Evolutionary conservation across 441 rosid species (phyloP), one percentile per base, ranked within the genome.

Genomic region (Croton laevigatus): DNA sequence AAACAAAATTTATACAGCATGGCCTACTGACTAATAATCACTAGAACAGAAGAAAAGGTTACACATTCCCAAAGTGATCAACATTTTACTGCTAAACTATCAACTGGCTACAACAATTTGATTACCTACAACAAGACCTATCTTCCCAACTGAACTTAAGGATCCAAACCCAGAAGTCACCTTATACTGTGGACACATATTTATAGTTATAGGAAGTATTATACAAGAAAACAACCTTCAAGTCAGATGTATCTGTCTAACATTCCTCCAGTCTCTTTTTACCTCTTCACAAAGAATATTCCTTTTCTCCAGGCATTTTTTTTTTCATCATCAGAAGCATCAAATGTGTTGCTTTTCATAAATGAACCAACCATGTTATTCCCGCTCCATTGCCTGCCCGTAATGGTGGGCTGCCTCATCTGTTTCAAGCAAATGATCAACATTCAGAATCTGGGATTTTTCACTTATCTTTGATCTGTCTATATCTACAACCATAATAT

Each of bases 331-430:
- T 45, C 51, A 16, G 19, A 5, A 23, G 20, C 16, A 62, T 49
- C 19, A 14, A 45, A 68, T 36, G 71, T 55, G 40, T 59, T 40
- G 57, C 73, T 66, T 71, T 61, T 75, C 66, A 57, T 22, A 23
- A 64, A 60, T 60, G 1, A 61, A 17, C 36, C 17, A 17, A 12
- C 59, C 69, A 77, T 73, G 37, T 75, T 80, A 74, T 73, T 69
- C 82, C 66, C 80, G 67, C 27, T 77, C 81, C 79, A 78, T 71
- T 20, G 82, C 54, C 45, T 80, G 81, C 54, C 81, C 82, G 5
- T 73, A 76, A 16, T 62, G 78, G 69, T 7, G 75, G 65, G 78
- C 86, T 66, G 69, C 83, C 75, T 72, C 81, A 63, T 81, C 88
- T 84, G 86, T 75, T 78, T 27, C 59, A 72, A 70, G 63, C 71